Percentiles rank a stretch among this genome's conserved stretches.
Conservation (phyloP, 148 eudicot genomes). For the Rhododendron williamsianum region DNA sequence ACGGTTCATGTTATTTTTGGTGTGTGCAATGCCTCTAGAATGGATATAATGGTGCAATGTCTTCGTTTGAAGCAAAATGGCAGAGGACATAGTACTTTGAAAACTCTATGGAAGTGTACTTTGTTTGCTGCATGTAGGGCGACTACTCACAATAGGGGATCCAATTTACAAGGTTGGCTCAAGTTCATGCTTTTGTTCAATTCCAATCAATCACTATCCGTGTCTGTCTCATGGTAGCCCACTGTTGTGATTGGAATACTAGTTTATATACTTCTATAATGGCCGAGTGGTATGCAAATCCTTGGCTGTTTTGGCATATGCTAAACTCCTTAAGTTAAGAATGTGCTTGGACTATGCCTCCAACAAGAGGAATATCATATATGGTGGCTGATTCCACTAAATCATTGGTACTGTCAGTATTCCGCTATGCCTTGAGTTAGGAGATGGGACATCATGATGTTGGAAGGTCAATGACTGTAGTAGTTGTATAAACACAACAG, state of each 20-base stretch:
- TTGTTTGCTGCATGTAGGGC: neutral
- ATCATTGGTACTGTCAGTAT: neutral
- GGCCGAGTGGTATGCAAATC: neutral
- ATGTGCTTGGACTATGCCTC: neutral
- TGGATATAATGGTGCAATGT: neutral
- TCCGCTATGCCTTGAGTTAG: neutral
- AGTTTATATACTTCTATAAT: neutral
- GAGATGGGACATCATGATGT: neutral
- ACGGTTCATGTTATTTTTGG: neutral
- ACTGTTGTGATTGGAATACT: neutral
- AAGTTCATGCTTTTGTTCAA: neutral
- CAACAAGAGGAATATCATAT: neutral
- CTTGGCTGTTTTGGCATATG: neutral
- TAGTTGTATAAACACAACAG: neutral
- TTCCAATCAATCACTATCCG: neutral
- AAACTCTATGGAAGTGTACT: neutral
- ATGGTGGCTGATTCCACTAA: neutral
- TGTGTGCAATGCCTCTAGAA: neutral
- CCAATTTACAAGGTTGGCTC: neutral
- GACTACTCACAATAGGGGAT: neutral
- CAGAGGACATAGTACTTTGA: neutral
- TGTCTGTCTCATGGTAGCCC: neutral
- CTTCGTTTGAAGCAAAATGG: neutral
- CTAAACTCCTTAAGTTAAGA: neutral
- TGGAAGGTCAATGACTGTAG: neutral